Percentiles rank a stretch among this genome's conserved stretches.
Conservation (phyloP, 345 rosid genomes). For the Cardamine resedifolia region DNA sequence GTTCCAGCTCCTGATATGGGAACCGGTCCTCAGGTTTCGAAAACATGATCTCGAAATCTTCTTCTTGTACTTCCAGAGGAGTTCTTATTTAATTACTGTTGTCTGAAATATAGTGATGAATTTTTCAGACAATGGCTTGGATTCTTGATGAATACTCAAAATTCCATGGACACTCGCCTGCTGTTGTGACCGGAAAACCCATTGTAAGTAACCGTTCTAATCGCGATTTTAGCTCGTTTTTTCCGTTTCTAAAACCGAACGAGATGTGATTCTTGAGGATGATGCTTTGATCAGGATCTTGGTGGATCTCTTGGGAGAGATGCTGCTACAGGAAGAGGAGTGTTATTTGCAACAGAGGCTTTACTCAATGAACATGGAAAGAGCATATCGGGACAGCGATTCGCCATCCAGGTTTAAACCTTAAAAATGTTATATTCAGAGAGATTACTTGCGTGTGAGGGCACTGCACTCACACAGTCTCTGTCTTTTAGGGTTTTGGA, state of each 20-base stretch:
- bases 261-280: not conserved
- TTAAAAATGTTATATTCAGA: not conserved
- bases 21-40: slow-evolving; percentile 81
- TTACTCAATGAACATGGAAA: slow-evolving; percentile 80
- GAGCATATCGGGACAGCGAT: slow-evolving; percentile 65
- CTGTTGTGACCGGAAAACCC: slow-evolving; percentile 92
- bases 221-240: not conserved
- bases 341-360: slow-evolving; percentile 85
- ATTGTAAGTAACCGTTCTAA: slow-evolving; percentile 47
- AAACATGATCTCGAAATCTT: not conserved
- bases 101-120: not conserved
- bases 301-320: slow-evolving; percentile 98
- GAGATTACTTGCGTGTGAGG: slow-evolving; percentile 17
- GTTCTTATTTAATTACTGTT: not conserved
- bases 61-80: not conserved
- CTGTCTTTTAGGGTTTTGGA: slow-evolving; percentile 73
- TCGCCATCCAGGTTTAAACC: slow-evolving; percentile 65
- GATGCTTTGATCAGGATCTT: slow-evolving; percentile 57
- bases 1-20: slow-evolving; percentile 99
- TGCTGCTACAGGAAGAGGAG: slow-evolving; percentile 96
- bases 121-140: slow-evolving; percentile 94
- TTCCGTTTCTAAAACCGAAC: slow-evolving; percentile 6
- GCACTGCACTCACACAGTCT: not conserved
- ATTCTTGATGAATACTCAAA: slow-evolving; percentile 96
- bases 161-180: slow-evolving; percentile 93